Conservation (phyloP, 23 red algal species). For the Gracilaria domingensis region DNA sequence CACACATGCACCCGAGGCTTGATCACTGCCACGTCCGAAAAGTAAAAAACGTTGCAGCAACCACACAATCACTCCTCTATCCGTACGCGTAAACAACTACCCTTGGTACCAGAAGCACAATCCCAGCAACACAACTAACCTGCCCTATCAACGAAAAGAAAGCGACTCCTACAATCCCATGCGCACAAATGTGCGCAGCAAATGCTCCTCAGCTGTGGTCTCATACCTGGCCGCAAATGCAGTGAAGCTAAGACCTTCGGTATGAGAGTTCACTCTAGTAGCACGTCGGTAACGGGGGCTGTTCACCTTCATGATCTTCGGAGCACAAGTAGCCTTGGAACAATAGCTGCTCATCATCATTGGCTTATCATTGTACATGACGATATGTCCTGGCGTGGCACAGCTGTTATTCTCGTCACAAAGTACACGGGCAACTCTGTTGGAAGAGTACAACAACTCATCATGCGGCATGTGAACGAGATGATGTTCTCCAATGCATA, state of each 20-base stretch:
- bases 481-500: slow-evolving; percentile 34
- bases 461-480: slow-evolving; percentile 11
- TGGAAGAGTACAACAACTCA: slow-evolving; percentile 14
- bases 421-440: slow-evolving; percentile 27
- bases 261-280: slow-evolving; percentile 15
- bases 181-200: slow-evolving; percentile 13
- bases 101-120: too few species aligned
- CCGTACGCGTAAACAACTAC: too few species aligned
- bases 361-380: slow-evolving; percentile 1
- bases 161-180: slow-evolving; percentile 21
- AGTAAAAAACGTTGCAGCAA: background rate
- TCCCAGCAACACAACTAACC: background rate
- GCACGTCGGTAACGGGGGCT: slow-evolving; percentile 33
- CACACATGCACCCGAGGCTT: too few species aligned
- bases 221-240: slow-evolving; percentile 63
- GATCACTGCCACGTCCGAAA: background rate
- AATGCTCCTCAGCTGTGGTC: slow-evolving; percentile 21
- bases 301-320: slow-evolving; percentile 54
- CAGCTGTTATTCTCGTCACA: slow-evolving; percentile 48
- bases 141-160: background rate
- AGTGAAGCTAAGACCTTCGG: slow-evolving; percentile 51
- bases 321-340: background rate
- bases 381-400: slow-evolving; percentile 55
- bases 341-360: slow-evolving; percentile 60
- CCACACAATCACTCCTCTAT: background rate